Evolutionary conservation across 495 filamentous ascomycete genomes (phyloP).

Genomic region (Hypoxylon trugodes): DNA sequence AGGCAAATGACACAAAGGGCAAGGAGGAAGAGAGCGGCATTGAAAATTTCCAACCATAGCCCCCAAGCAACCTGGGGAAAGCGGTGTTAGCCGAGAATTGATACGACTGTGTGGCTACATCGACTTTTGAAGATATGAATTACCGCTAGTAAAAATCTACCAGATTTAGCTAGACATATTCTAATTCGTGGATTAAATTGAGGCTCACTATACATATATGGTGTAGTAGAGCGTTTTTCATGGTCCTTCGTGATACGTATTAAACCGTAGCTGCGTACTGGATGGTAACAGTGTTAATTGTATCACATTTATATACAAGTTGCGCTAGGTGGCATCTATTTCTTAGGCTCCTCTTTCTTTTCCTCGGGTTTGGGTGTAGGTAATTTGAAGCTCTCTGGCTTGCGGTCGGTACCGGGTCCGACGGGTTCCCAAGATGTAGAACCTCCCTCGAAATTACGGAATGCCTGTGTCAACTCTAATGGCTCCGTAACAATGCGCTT

Average conservation of each 20-base stretch:
- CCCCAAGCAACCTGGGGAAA: background rate
- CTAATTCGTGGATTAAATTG: too few species aligned
- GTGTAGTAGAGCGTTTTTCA: background rate
- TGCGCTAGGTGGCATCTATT: slow-evolving; percentile 61
- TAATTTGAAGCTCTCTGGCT: slow-evolving; percentile 90
- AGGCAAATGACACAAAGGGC: background rate
- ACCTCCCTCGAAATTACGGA: slow-evolving; percentile 95
- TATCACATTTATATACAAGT: slow-evolving; percentile 47
- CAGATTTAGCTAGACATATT: too few species aligned
- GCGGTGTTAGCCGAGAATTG: background rate
- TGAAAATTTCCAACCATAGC: slow-evolving; percentile 17
- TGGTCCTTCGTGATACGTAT: background rate
- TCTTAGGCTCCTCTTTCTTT: slow-evolving; percentile 90
- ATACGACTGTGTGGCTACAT: background rate
- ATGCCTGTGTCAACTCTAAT: slow-evolving; percentile 97
- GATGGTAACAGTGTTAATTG: slow-evolving; percentile 26
- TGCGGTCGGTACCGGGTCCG: slow-evolving; percentile 79
- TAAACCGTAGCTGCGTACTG: background rate
- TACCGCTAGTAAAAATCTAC: too few species aligned
- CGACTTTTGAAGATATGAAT: background rate
- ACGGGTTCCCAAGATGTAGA: slow-evolving; percentile 89
- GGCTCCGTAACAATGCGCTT: slow-evolving; percentile 98
- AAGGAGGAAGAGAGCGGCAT: slow-evolving; percentile 11
- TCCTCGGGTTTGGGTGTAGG: slow-evolving; percentile 94
- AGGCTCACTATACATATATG: background rate